Evolutionary conservation across 108 stramenopile species (phyloP).

Genomic region (Discostella pseudostelligera): DNA sequence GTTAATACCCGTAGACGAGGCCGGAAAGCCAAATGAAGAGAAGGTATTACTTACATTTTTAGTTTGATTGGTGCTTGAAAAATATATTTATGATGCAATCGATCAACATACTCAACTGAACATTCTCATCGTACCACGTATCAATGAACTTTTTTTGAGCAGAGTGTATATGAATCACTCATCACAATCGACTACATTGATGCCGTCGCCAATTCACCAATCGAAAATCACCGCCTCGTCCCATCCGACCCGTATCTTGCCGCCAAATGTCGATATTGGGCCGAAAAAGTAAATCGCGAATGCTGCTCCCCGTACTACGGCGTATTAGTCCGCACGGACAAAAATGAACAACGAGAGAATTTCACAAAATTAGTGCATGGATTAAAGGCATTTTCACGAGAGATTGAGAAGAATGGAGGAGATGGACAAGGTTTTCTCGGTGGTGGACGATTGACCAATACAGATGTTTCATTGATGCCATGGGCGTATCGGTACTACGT

Average conservation of each 20-base stretch:
- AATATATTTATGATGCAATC: too few relatives aligned
- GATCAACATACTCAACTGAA: too few relatives aligned
- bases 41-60: conserved; percentile 8
- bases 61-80: background rate
- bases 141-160: too few relatives aligned
- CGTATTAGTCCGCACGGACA: conserved; percentile 70
- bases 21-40: conserved; percentile 45
- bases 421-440: conserved; percentile 58
- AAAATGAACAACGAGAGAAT: conserved; percentile 59
- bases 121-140: too few relatives aligned
- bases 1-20: conserved; percentile 55
- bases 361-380: conserved; percentile 66
- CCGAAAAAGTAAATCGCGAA: conserved; percentile 79
- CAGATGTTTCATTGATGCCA: conserved; percentile 74
- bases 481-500: conserved; percentile 74
- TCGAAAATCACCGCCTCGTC: conserved; percentile 50
- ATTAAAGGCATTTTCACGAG: conserved; percentile 57
- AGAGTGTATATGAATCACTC: conserved; percentile 72
- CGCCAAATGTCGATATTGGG: conserved; percentile 70
- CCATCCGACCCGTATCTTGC: conserved; percentile 70
- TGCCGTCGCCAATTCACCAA: conserved; percentile 55
- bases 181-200: conserved; percentile 78
- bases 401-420: conserved; percentile 53
- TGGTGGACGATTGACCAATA: conserved; percentile 55
- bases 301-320: conserved; percentile 83